Evolutionary conservation across 441 rosid species (phyloP), one percentile per base, ranked within the genome.

Genomic region (Kokia cookei): DNA sequence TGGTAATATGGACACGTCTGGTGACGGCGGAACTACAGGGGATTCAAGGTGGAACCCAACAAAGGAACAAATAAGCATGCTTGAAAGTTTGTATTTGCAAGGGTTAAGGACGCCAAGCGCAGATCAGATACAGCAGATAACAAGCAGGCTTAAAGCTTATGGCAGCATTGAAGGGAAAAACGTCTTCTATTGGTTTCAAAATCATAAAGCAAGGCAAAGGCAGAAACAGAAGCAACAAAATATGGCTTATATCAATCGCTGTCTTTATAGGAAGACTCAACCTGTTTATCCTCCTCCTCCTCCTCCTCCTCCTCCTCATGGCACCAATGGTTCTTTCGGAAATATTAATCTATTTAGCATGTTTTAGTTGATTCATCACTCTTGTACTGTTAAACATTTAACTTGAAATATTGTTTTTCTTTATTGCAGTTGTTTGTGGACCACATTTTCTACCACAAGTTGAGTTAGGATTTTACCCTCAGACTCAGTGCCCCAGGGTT

Each of bases 141-240:
- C 98, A 4, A 72, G 73, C 17, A 85, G 89, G 73, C 96, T 95
- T 24, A 88, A 85, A 27, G 90, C 81, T 2, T 86, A 76, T 65
- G 98, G 99, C 13, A 88, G 86, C 69, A 94, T 93, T 47, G 99
- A 94, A 82, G 99, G 97, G 11, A 94, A 94, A 81, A 94, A 94
- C 77, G 97, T 95, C 32, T 95, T 95, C 60, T 95, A 95, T 66
- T 95, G 99, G 99, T 95, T 95, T 65, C 99, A 94, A 73, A 94
- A 94, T 82, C 99, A 93, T 26, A 94, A 93, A 82, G 99, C 99
- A 42, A 86, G 99, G 55, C 97, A 88, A 75, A 85, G 97, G 59
- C 99, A 91, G 84, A 93, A 91, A 81, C 93, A 88, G 82, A 93
- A 89, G 80, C 93, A 90, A 75, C 93, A 93, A 50, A 88, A 84